Evolutionary conservation across 192 early-diverging fungal species (phyloP).

Genomic region (Mortierella antarctica): DNA sequence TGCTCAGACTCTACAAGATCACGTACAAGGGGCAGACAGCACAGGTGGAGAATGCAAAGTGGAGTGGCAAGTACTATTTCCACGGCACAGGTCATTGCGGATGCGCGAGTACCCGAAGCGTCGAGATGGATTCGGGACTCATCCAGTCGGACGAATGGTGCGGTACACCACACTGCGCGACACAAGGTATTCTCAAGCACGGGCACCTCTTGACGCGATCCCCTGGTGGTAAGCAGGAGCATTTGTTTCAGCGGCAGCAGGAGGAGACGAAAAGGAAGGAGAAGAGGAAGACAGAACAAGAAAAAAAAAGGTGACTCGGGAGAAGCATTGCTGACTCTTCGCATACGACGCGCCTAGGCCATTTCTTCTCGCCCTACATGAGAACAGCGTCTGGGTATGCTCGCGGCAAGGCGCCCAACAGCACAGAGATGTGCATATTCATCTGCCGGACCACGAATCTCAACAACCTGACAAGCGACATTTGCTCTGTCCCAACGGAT

Average conservation of each 20-base stretch:
- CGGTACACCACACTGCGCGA: neutral
- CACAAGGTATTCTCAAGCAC: neutral
- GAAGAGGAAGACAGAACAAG: neutral
- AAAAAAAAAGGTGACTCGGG: neutral
- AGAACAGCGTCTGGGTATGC: neutral
- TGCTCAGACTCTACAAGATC: no score
- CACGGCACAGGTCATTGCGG: slow-evolving; percentile 18
- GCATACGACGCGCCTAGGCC: neutral
- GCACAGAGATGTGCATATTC: neutral
- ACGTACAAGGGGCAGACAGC: no score
- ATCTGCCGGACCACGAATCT: slow-evolving; percentile 10
- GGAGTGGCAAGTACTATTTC: neutral
- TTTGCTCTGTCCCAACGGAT: neutral
- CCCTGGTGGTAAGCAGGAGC: neutral
- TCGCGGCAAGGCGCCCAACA: neutral
- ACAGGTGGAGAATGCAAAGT: no score
- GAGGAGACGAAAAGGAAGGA: neutral
- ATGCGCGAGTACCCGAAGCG: neutral
- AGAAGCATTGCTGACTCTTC: neutral
- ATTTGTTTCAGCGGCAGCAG: neutral
- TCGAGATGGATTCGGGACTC: neutral
- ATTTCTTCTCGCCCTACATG: slow-evolving; percentile 6
- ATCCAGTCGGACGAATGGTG: slow-evolving; percentile 1
- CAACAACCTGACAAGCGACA: neutral
- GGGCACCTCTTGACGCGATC: neutral